Base-by-base conservation (phyloP, 192 early-diverging fungal genomes). In the Chytriomyces sp. region DNA sequence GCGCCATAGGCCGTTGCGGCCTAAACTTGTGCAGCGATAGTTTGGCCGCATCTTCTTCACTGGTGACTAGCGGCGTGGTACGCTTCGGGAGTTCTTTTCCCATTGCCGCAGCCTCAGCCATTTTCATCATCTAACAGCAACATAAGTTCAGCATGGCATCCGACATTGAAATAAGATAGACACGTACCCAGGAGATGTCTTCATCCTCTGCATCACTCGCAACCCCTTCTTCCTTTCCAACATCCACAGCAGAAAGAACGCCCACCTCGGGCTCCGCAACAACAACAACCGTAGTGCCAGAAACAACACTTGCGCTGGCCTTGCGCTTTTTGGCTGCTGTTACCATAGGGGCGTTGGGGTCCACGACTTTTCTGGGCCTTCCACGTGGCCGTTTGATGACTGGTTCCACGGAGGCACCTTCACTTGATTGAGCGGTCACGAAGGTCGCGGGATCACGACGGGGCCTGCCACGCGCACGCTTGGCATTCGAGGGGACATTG, bases 311-410 rank as follows among this genome's bases (percentile, higher is more conserved):
- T 19, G 10, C 3, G 44, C 12, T 25, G n/a, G 63, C 25, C 32
- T 64, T 64, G 38, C 63, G 63, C 32, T 64, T 64, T 49, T 64
- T 64, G 19, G 39, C 49, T 38, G 63, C 39, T 19, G 63, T 26
- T 8, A 14, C 44, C 8, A 26, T 17, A 7, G 31, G 22, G 8
- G 26, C 14, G 31, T 32, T n/a, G 10, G 52, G 52, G 34, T 32
- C 30, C 32, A 31, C 30, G n/a, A 54, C 36, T 68, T 68, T 68
- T 52, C 65, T 49, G 52, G 65, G 65, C 6, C 65, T 3, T 10
- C 65, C 65, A 28, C 62, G 62, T 17, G 28, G 28, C 7, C 62
- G 37, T 30, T 64, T 64, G 39, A 64, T 41, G 39, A 31, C 39
- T 17, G 62, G 17, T n/a, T 49, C 44, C 17, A 49, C 44, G 22